Conservation (phyloP, 1,284 basidiomycete genomes). For the Trametes polyzona region DNA sequence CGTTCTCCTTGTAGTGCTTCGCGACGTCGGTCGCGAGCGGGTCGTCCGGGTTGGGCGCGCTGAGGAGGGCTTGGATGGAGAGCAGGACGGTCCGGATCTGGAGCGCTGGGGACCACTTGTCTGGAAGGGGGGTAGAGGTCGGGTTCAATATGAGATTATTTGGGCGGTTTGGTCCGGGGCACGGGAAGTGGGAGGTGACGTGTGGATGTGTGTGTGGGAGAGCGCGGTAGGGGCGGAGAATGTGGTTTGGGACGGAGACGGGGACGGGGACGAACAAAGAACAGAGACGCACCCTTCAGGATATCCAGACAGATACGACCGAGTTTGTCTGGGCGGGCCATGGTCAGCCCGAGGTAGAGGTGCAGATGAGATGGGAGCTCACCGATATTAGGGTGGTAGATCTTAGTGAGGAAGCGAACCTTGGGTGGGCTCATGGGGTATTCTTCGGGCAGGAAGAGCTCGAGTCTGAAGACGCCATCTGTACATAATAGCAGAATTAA, state of each 20-base stretch:
- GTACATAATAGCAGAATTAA: too few species aligned
- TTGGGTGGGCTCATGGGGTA: conserved; percentile 99
- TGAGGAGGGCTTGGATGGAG: conserved; percentile 94
- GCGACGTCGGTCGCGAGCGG: conserved; percentile 98
- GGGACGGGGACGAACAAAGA: neutral
- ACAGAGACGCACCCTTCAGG: conserved; percentile 74
- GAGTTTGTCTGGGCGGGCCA: conserved; percentile 78
- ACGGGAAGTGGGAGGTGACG: conserved; percentile 3
- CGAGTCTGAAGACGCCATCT: conserved; percentile 95
- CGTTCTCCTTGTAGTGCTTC: conserved; percentile 98
- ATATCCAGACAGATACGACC: conserved; percentile 98
- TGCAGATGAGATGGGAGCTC: conserved; percentile 29
- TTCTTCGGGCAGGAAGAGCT: conserved; percentile 97
- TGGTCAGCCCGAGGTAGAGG: neutral
- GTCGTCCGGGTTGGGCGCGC: conserved; percentile 97
- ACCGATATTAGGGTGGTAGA: conserved; percentile 99
- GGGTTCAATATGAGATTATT: too few species aligned
- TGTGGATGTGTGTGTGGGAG: neutral
- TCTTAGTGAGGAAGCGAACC: conserved; percentile 98
- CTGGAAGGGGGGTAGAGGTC: conserved; percentile 43
- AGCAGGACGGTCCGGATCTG: conserved; percentile 98
- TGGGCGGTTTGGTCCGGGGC: too few species aligned
- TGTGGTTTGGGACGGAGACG: neutral
- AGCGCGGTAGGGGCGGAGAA: neutral
- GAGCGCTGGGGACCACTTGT: conserved; percentile 99